Conservation (phyloP, 139 green algal species). For the Coelastrella sp. region DNA sequence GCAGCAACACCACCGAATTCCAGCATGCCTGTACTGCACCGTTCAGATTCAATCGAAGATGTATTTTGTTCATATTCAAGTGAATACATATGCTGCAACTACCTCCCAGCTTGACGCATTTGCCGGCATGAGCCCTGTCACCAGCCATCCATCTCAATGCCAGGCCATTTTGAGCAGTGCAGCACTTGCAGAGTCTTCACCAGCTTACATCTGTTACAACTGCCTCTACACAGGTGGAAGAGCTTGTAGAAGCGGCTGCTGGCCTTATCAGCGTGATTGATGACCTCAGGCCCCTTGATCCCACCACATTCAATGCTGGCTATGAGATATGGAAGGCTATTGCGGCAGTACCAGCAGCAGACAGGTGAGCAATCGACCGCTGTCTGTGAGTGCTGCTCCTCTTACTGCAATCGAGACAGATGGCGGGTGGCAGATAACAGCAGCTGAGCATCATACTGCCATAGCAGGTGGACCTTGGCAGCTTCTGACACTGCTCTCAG, state of each 20-base stretch:
- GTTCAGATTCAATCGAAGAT: too few relatives aligned
- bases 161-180: too few relatives aligned
- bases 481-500: too few relatives aligned
- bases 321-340: slow-evolving; percentile 55
- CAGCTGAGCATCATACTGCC: too few relatives aligned
- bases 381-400: neutral
- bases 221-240: slow-evolving; percentile 51
- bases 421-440: too few relatives aligned
- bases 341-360: slow-evolving; percentile 43
- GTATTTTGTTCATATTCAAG: too few relatives aligned
- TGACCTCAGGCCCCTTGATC: slow-evolving; percentile 56
- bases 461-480: too few relatives aligned
- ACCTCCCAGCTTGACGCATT: too few relatives aligned
- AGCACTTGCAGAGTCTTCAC: too few relatives aligned
- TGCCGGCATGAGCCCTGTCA: neutral
- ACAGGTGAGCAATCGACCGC: slow-evolving; percentile 21
- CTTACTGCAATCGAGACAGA: neutral
- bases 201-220: neutral
- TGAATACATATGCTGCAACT: too few relatives aligned
- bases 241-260: slow-evolving; percentile 54
- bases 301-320: slow-evolving; percentile 49
- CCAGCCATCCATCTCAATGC: too few relatives aligned
- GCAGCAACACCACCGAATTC: neutral
- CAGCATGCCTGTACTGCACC: neutral
- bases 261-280: slow-evolving; percentile 61